Evolutionary conservation across 176 grass and related monocot genomes (phyloP), one percentile per base, ranked within the genome.

Genomic region (Panicum miliaceum): DNA sequence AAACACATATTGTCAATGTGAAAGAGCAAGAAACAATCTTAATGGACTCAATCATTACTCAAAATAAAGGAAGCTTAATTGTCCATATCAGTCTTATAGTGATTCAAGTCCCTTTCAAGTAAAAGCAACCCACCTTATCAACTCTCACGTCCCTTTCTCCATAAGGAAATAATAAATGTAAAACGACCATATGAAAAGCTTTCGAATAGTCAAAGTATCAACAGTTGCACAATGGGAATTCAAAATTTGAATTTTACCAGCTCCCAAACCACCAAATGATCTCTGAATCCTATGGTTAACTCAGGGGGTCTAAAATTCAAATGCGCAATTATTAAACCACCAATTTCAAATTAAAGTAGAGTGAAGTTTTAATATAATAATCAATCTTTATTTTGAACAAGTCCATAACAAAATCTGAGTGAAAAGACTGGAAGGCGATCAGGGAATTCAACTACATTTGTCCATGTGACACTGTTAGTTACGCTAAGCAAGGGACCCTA

Each of bases 21-120:
- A 78, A 59, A 78, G 64, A 29, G 23, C 29, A 75, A 61, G 77
- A 74, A 48, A 68, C 9, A 79, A 83, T 53, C 59, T 74, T 66
- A 86, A 78, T 79, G 58, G 73, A 66, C 9, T 53, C 84, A 69
- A 80, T 87, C 60, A 84, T 84, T 73, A 68, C 60, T 73, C 23
- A 63, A 51, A 72, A 68, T 60, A 81, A 74, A 68, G 7, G 40
- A 68, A 84, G 48, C 16, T 74, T 83, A 74, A 68, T 46, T 83
- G 80, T 87, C 80, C 29, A 12, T 53, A 20, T 87, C 74, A 90
- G 20, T 90, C 18, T 58, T 56, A 68, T 56, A 68, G 52, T 78
- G 53, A 61, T 64, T 29, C 1, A 43, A 62, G 80, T 84, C 84
- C 58, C 80, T 90, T 59, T 90, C 88, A 86, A 32, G 13, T 42